Base-by-base conservation (phyloP, 2,329 filamentous ascomycete genomes). In the Venturia effusa region DNA sequence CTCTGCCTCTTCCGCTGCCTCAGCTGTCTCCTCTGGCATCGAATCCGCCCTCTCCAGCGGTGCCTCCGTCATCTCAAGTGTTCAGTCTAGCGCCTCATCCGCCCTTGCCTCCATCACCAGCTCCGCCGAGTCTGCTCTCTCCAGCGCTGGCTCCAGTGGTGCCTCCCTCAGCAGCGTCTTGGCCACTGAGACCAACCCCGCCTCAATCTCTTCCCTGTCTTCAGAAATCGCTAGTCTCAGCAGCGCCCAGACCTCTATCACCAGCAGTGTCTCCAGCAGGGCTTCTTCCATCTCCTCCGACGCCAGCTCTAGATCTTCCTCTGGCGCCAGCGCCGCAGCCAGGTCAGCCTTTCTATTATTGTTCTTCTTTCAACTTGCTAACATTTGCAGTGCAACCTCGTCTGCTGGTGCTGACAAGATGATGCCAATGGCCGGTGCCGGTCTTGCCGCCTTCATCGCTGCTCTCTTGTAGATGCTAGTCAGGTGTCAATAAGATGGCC, bases 371-470 rank as follows among this genome's bases (percentile, higher is more conserved):
- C 22, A n/a, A 30, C 27, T 2, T 4, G 15, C 51, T 57, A 34
- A 57, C 27, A n/a, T 57, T 17, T 17, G n/a, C 13, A 34, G 30
- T 13, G 40, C 62, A 15, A 30, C 61, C 17, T 41, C 40, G 4
- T 40, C 37, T 6, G 62, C 54, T 51, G 62, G 37, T 37, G 54
- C 62, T 7, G 40, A 34, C 15, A 34, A 61, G 62, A 61, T 54
- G 41, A 24, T 32, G 34, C 61, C 62, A 32, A 55, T 55, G 30
- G 57, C 39, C 8, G 62, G 43, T 32, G 30, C 59, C 8, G 62
- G 43, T 61, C 54, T 37, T 39, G 62, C 57, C 30, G 37, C 59
- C 17, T 57, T 39, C 37, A n/a, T 64, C 41, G 62, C 57, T 34
- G 55, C n/a, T 30, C 39, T 64, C 24, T 34, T 64, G 39, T 64